phyloP scores from a whole-genome alignment of 1,139 yeast species.

The Suhomyces maxii region DNA sequence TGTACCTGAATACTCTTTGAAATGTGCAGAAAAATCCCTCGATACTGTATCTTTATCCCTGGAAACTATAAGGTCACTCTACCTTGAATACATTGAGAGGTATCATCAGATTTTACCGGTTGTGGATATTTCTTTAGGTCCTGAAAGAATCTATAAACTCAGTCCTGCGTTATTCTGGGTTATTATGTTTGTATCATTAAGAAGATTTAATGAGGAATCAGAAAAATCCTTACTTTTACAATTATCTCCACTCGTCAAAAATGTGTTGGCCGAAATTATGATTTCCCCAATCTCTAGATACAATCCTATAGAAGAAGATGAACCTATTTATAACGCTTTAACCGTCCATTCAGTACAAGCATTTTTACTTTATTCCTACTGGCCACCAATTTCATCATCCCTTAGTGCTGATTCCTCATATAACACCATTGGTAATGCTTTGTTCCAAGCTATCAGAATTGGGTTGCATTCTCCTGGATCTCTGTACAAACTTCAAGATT shows the following conservation, averaged over 20 bases:
- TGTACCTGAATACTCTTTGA: constrained; percentile 42
- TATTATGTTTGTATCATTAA: constrained; percentile 76
- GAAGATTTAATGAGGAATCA: constrained; percentile 51
- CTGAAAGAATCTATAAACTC: constrained; percentile 71
- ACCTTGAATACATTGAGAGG: constrained; percentile 63
- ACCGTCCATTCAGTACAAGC: constrained; percentile 97
- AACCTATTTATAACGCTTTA: constrained; percentile 81
- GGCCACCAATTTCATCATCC: constrained; percentile 96
- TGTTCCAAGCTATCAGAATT: constrained; percentile 86
- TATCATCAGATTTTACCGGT: constrained; percentile 89
- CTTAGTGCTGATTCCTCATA: constrained; percentile 94
- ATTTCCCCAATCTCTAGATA: constrained; percentile 87
- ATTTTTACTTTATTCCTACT: constrained; percentile 77
- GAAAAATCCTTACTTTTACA: constrained; percentile 45
- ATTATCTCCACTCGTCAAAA: constrained; percentile 69
- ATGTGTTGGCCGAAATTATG: constrained; percentile 80
- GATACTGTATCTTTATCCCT: constrained; percentile 65
- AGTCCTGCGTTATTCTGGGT: constrained; percentile 96
- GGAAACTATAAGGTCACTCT: constrained; percentile 64
- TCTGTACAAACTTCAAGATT: constrained; percentile 6
- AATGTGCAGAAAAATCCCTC: constrained; percentile 64
- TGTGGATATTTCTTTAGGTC: constrained; percentile 78
- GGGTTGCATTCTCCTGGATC: constrained; percentile 74
- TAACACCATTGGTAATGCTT: constrained; percentile 90
- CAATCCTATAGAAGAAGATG: constrained; percentile 70